Conservation (phyloP, 306 rosid genomes). For the Fagus sylvatica region DNA sequence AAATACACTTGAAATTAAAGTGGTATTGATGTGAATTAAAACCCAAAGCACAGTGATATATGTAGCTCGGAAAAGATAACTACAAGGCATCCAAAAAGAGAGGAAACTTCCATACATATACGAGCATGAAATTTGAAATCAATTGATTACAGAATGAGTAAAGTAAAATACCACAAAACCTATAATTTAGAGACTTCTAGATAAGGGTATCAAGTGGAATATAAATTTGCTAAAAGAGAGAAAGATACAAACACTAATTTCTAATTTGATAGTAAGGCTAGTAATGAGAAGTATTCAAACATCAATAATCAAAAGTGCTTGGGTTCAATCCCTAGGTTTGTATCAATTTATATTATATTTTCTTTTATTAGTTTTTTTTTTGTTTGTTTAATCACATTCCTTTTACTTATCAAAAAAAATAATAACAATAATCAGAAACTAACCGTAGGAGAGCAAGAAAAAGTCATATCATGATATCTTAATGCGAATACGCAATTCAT, state of each 20-base stretch:
- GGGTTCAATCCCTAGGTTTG: no score
- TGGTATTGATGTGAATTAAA: constrained; percentile 3
- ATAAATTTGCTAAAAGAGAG: background rate
- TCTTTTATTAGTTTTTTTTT: no score
- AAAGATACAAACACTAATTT: background rate
- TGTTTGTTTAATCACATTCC: no score
- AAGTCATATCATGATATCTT: background rate
- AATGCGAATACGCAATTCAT: background rate
- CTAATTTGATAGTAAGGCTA: background rate
- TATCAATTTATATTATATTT: no score
- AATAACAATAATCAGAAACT: background rate
- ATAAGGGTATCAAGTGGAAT: background rate
- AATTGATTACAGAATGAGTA: background rate
- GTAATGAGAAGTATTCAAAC: background rate
- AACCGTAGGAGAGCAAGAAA: background rate
- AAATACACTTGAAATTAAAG: background rate
- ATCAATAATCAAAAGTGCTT: background rate
- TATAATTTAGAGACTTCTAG: background rate
- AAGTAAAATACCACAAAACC: background rate
- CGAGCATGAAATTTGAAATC: no score
- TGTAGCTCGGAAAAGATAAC: background rate
- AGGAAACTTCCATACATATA: background rate
- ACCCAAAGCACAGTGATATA: background rate
- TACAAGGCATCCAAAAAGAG: background rate
- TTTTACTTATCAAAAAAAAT: no score